Evolutionary conservation across 495 filamentous ascomycete genomes (phyloP), one percentile per base, ranked within the genome.

Genomic region (Penicillium maclennaniae): DNA sequence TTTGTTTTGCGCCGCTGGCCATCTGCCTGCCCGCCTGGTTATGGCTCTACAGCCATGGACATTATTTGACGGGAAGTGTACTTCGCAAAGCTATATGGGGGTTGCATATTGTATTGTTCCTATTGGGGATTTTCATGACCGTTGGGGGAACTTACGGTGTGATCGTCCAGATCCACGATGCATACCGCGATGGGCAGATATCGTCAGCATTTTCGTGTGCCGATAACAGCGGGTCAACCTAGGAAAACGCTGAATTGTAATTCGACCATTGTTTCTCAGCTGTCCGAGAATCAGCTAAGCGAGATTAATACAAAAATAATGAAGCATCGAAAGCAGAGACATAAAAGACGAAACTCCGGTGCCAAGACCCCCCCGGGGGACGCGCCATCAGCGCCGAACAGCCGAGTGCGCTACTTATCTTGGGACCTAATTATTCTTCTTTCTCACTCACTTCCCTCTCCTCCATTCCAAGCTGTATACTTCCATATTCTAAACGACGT

Each of bases 31-130:
- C 74, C 0, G 73, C 70, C 0, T 71, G 65, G 61, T 48, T 79
- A n/a, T 80, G 76, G 77, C 23, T 79, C 23, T 67, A 76, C 58
- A 70, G 71, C 43, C 69, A 76, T 49, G 50, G 52, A 0, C 50
- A 70, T 28, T 76, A 73, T 49, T 56, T 64, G 54, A 67, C 43
- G 5, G 71, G 69, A 0, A 58, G 38, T 43, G 0, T 55, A 6
- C 15, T 59, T 1, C 51, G 40, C 5, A 45, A 50, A 17, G 14
- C 53, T 1, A 40, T 68, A 14, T 67, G 63, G 49, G 55, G 27
- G 7, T 21, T 65, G 6, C 69, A 72, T 60, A 54, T 66, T 14
- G 51, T 65, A 6, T 46, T 73, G 19, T 44, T 74, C 7, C 34
- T 73, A 19, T 27, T 77, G 15, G 72, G 73, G 0, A 0, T 66